phyloP scores from a whole-genome alignment of 2,329 filamentous ascomycete genomes.

The Blastomyces gilchristii region DNA sequence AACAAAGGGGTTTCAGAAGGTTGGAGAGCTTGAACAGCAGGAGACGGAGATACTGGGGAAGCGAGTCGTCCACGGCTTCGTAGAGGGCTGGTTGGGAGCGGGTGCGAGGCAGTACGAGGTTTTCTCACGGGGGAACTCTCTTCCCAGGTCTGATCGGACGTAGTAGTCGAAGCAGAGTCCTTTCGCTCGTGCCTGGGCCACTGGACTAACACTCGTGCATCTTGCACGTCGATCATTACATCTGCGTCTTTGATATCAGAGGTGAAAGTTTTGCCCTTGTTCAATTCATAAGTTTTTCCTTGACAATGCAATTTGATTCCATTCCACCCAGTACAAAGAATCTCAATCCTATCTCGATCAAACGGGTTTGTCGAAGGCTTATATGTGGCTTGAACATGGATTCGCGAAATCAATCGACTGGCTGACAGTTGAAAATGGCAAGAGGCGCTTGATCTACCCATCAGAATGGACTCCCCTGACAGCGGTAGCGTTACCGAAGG shows the following conservation, averaged over 20 bases:
- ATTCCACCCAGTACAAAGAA: slow-evolving; percentile 92
- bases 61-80: slow-evolving; percentile 52
- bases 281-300: slow-evolving; percentile 72
- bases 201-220: slow-evolving; percentile 75
- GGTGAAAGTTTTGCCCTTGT: slow-evolving; percentile 79
- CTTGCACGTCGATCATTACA: slow-evolving; percentile 92
- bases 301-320: slow-evolving; percentile 87
- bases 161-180: slow-evolving; percentile 40
- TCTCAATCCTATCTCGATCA: slow-evolving; percentile 68
- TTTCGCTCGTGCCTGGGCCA: slow-evolving; percentile 61
- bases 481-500: slow-evolving; percentile 71
- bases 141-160: slow-evolving; percentile 64
- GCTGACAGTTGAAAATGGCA: slow-evolving; percentile 91
- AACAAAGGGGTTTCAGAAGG: slow-evolving; percentile 34
- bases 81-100: slow-evolving; percentile 37
- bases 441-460: slow-evolving; percentile 90
- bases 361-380: slow-evolving; percentile 57
- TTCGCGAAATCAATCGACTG: slow-evolving; percentile 83
- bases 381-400: slow-evolving; percentile 84
- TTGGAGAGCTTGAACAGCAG: slow-evolving; percentile 40
- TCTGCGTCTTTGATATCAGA: slow-evolving; percentile 80
- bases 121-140: slow-evolving; percentile 40
- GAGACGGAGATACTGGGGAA: slow-evolving; percentile 68
- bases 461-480: slow-evolving; percentile 69
- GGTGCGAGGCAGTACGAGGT: slow-evolving; percentile 18